These are phyloP conservation scores for Cryptococcus deneoformans DNA, from an alignment of 1,284 basidiomycete species.

Conservation along the genomic window DNA sequence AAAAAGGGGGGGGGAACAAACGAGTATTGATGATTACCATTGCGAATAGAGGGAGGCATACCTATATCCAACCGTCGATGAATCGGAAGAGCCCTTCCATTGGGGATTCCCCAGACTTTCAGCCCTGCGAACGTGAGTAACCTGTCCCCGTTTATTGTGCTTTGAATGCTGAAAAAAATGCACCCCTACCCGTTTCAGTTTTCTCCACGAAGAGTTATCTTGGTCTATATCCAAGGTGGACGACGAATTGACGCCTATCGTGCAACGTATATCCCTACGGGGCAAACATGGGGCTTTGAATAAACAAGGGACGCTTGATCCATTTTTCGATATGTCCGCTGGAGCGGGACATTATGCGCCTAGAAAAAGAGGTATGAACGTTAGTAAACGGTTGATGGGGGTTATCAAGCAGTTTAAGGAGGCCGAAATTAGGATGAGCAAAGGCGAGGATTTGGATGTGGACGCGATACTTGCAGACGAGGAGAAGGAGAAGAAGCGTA, in stretches of 20 bases:
- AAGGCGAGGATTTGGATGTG: slow-evolving; percentile 24
- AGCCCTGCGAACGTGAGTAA: slow-evolving; percentile 69
- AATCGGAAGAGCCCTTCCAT: slow-evolving; percentile 89
- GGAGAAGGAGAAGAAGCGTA: slow-evolving; percentile 14
- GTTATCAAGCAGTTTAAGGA: slow-evolving; percentile 82
- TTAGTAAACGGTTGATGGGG: slow-evolving; percentile 80
- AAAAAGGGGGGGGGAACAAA: no score
- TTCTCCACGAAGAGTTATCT: slow-evolving; percentile 76
- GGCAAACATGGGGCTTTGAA: slow-evolving; percentile 62
- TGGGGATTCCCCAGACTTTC: slow-evolving; percentile 97
- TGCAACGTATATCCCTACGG: slow-evolving; percentile 81
- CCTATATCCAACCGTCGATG: slow-evolving; percentile 83
- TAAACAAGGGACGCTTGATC: slow-evolving; percentile 59
- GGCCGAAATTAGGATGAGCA: slow-evolving; percentile 43
- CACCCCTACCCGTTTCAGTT: slow-evolving; percentile 35
- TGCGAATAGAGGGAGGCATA: slow-evolving; percentile 77
- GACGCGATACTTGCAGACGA: slow-evolving; percentile 44
- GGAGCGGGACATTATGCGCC: slow-evolving; percentile 64
- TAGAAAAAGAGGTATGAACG: slow-evolving; percentile 57
- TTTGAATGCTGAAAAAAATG: slow-evolving; percentile 50
- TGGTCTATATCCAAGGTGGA: slow-evolving; percentile 89
- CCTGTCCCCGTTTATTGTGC: slow-evolving; percentile 1
- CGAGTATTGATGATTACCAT: neutral
- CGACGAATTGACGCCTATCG: slow-evolving; percentile 87
- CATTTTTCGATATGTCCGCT: slow-evolving; percentile 55